phyloP scores from a whole-genome alignment of 1,284 basidiomycete species.

The Heterobasidion irregulare region DNA sequence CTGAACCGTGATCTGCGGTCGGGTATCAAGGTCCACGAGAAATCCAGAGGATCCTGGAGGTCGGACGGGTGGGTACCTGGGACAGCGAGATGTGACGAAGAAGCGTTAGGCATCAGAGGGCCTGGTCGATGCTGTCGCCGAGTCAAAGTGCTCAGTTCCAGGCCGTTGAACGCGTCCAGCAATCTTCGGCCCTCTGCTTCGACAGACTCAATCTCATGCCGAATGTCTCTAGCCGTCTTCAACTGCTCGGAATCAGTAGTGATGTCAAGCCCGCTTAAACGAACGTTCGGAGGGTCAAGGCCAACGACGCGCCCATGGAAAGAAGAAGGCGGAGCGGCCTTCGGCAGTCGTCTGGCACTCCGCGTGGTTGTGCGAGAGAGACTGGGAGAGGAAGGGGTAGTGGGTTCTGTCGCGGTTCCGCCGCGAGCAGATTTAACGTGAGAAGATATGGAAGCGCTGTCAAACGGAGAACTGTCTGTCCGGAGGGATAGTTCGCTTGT shows the following conservation, averaged over 20 bases:
- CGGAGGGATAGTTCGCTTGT: constrained; percentile 40
- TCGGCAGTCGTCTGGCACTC: constrained; percentile 33
- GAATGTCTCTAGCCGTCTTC: constrained; percentile 52
- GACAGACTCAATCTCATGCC: constrained; percentile 52
- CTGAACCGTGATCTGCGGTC: constrained; percentile 14
- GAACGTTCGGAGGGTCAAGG: constrained; percentile 19
- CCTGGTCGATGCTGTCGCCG: constrained; percentile 19
- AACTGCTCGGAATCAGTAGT: constrained; percentile 44
- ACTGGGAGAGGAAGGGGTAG: constrained; percentile 7
- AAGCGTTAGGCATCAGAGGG: constrained; percentile 3
- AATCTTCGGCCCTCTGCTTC: constrained; percentile 61
- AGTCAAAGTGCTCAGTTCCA: constrained; percentile 61
- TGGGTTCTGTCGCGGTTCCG: not conserved
- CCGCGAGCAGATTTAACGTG: constrained; percentile 6
- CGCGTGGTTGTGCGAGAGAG: constrained; percentile 20
- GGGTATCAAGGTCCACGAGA: constrained; percentile 8
- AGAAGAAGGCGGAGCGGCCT: constrained; percentile 37
- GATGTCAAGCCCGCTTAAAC: constrained; percentile 28
- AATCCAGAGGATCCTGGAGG: constrained; percentile 6
- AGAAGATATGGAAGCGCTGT: constrained; percentile 13
- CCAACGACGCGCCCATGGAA: constrained; percentile 31
- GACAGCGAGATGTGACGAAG: constrained; percentile 5
- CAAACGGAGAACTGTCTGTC: constrained; percentile 21
- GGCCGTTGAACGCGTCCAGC: constrained; percentile 67
- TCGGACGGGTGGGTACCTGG: not conserved